These are phyloP conservation scores for Fragaria nilgerrensis DNA, from an alignment of 306 rosid genomes.

Conservation along the genomic window DNA sequence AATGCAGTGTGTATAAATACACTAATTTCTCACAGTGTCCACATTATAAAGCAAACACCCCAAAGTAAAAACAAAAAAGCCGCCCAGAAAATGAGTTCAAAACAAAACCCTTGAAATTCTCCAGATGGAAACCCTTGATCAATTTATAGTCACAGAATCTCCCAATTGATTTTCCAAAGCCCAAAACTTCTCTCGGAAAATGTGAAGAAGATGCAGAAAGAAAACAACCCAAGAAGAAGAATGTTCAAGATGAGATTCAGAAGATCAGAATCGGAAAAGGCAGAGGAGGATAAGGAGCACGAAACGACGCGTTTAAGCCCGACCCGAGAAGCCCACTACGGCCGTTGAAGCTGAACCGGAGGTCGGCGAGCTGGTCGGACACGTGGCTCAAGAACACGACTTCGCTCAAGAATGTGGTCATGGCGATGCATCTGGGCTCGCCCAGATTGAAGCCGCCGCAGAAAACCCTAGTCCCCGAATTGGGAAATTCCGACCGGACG, in stretches of 20 bases:
- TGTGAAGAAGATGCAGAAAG: background rate
- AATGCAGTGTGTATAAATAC: background rate
- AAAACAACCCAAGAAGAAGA: background rate
- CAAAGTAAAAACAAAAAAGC: background rate
- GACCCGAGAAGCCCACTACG: conserved; percentile 25
- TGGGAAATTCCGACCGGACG: conserved; percentile 46
- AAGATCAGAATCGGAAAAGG: background rate
- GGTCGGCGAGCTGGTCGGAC: conserved; percentile 57
- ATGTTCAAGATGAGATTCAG: conserved; percentile 22
- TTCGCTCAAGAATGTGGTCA: conserved; percentile 47
- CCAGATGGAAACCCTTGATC: background rate
- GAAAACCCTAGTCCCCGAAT: conserved; percentile 37
- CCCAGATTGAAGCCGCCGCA: conserved; percentile 25
- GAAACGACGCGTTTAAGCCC: conserved; percentile 53
- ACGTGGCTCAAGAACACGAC: conserved; percentile 58
- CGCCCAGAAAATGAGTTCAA: conserved; percentile 16
- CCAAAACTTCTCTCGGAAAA: background rate
- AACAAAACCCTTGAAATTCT: conserved; percentile 14
- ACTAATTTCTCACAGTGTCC: background rate
- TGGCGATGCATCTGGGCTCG: conserved; percentile 67
- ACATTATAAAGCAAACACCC: background rate
- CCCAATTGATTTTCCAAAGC: background rate
- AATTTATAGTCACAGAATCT: background rate
- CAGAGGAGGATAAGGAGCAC: background rate
- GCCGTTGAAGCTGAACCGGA: background rate